Evolutionary conservation across 352 stramenopile genomes (phyloP).

Genomic region (Chrysophaeum taylorii): DNA sequence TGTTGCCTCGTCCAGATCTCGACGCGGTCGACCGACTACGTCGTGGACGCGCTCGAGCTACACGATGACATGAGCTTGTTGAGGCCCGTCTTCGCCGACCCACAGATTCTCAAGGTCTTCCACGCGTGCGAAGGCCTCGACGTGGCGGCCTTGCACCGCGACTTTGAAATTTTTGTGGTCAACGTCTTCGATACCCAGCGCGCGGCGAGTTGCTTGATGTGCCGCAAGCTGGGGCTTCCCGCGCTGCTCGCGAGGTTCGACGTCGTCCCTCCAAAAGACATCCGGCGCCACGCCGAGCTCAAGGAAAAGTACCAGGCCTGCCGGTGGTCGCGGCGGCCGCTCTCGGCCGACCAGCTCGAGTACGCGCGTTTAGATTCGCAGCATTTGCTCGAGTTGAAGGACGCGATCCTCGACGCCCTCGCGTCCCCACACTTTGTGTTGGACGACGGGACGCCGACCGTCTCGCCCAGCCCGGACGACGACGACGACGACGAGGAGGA

Average conservation of each 20-base stretch:
- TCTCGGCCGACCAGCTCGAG: constrained; percentile 40
- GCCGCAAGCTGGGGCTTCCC: constrained; percentile 35
- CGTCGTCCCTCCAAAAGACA: constrained; percentile 26
- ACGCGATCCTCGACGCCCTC: constrained; percentile 35
- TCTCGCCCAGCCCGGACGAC: too few relatives aligned
- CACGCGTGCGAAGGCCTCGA: constrained; percentile 50
- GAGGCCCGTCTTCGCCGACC: constrained; percentile 42
- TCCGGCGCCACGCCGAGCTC: constrained; percentile 33
- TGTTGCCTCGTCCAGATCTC: background rate
- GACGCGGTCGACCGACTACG: constrained; percentile 38
- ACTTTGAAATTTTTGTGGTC: constrained; percentile 55
- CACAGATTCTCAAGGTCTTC: constrained; percentile 51
- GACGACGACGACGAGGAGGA: too few relatives aligned
- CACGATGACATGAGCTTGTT: constrained; percentile 43
- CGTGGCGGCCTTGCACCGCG: constrained; percentile 41
- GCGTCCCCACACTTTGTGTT: too few relatives aligned
- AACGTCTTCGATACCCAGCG: constrained; percentile 59
- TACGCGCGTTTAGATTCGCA: constrained; percentile 53
- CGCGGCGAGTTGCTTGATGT: constrained; percentile 36
- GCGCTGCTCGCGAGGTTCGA: constrained; percentile 42
- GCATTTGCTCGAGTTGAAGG: constrained; percentile 43
- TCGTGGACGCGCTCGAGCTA: constrained; percentile 51
- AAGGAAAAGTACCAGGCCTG: constrained; percentile 47
- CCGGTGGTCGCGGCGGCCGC: constrained; percentile 45
- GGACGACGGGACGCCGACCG: too few relatives aligned